Evolutionary conservation across 2,329 filamentous ascomycete genomes (phyloP), one percentile per base, ranked within the genome.

Genomic region (Neonectria ditissima): DNA sequence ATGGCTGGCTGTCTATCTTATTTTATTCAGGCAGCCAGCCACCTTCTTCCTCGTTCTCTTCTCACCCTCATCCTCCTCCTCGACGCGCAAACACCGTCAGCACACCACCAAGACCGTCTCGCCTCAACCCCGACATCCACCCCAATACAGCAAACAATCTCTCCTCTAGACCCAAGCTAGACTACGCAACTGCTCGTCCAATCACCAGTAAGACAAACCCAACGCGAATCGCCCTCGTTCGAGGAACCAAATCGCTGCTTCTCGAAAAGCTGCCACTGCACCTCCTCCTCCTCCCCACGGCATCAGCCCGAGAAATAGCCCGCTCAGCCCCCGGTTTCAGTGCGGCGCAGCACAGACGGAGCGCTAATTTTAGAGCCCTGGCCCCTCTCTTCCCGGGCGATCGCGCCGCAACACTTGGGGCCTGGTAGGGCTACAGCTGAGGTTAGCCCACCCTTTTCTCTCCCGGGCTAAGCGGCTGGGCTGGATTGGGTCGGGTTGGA

Each of bases 301-400:
- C 44, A 48, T 48, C 44, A 16, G 43, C 8, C 10, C 14, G 37
- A 24, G n/a, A 37, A 28, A 14, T 8, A 26, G 24, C 24, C 20
- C 16, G 22, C 51, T 50, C 55, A 50, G 55, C 55, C 55, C 54
- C 55, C 37, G 8, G 37, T 41, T 11, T 11, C 8, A 22, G 32
- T 18, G 43, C 41, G 55, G 55, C 55, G 55, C 55, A 57, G 55
- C 47, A 39, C 24, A 26, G 22, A n/a, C 14, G 8, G 44, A 39
- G 30, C 53, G 20, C 55, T 57, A 57, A 57, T 57, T 57, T 48
- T 57, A 50, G 55, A 57, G 28, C n/a, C n/a, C n/a, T 16, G 34
- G 2, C 34, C 34, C 34, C 34, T 14, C 6, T 37, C 34, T 37
- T 37, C n/a, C 24, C 26, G 43, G 39, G 39, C 39, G 37, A 45